Conservation (phyloP, 805 yeast species). For the Saccharomycopsis fibuligera region DNA sequence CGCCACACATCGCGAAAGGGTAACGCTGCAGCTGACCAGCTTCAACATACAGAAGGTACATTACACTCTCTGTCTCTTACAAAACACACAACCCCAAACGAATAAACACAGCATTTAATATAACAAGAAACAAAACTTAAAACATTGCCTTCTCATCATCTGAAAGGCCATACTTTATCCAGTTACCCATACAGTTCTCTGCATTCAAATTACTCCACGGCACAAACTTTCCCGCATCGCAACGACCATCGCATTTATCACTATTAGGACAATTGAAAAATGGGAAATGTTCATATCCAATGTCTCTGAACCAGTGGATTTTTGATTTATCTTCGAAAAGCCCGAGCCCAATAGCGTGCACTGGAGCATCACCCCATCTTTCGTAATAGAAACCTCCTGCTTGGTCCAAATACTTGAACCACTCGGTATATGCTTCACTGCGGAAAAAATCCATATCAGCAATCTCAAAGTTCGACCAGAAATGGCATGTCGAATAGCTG, state of each 20-base stretch:
- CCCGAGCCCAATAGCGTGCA: constrained; percentile 69
- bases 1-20: too few relatives aligned
- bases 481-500: constrained; percentile 64
- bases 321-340: constrained; percentile 61
- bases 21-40: too few relatives aligned
- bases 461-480: constrained; percentile 88
- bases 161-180: constrained; percentile 47
- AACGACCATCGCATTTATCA: constrained; percentile 39
- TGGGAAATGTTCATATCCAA: constrained; percentile 73
- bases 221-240: constrained; percentile 51
- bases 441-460: constrained; percentile 79
- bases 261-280: constrained; percentile 69
- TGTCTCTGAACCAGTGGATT: constrained; percentile 84
- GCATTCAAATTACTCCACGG: constrained; percentile 43
- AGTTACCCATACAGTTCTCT: constrained; percentile 70
- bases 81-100: too few relatives aligned
- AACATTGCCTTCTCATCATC: constrained; percentile 23
- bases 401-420: constrained; percentile 57
- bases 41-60: too few relatives aligned
- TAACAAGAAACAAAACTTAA: background rate
- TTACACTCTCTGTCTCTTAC: too few relatives aligned
- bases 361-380: constrained; percentile 94
- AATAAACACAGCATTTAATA: too few relatives aligned
- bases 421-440: constrained; percentile 55
- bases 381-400: constrained; percentile 84